Evolutionary conservation across 169 alveolate species (phyloP).

Genomic region (Cryptosporidium parvum): DNA sequence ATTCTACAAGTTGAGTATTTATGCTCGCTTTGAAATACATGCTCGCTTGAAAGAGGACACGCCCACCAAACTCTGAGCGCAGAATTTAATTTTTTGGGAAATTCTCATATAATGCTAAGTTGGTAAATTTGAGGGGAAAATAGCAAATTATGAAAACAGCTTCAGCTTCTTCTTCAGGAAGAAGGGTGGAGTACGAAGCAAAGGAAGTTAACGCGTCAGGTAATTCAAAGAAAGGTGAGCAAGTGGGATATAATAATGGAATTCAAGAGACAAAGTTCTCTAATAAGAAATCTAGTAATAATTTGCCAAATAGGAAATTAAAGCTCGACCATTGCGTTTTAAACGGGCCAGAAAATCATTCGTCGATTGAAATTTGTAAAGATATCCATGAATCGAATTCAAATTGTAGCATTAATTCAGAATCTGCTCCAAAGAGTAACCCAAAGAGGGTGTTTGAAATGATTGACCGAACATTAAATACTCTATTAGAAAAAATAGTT

Average conservation of each 20-base stretch:
- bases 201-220: slow-evolving; percentile 30
- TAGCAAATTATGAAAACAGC: slow-evolving; percentile 22
- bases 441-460: slow-evolving; percentile 68
- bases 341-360: slow-evolving; percentile 5
- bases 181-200: slow-evolving; percentile 36
- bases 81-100: slow-evolving; percentile 26
- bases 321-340: slow-evolving; percentile 20
- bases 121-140: slow-evolving; percentile 18
- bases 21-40: slow-evolving; percentile 72
- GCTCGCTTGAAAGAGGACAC: slow-evolving; percentile 77
- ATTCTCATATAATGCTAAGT: slow-evolving; percentile 50
- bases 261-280: slow-evolving; percentile 42
- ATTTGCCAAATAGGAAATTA: background rate
- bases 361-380: slow-evolving; percentile 27
- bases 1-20: slow-evolving; percentile 28
- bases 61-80: slow-evolving; percentile 69
- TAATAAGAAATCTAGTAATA: slow-evolving; percentile 6
- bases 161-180: slow-evolving; percentile 41
- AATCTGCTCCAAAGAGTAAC: slow-evolving; percentile 22
- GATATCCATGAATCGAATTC: slow-evolving; percentile 18
- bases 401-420: slow-evolving; percentile 30
- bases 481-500: slow-evolving; percentile 52
- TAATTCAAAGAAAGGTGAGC: slow-evolving; percentile 20
- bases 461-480: slow-evolving; percentile 46
- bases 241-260: slow-evolving; percentile 11